phyloP scores from a whole-genome alignment of 768 basidiomycete species.

The Pleurotus tuoliensis region DNA sequence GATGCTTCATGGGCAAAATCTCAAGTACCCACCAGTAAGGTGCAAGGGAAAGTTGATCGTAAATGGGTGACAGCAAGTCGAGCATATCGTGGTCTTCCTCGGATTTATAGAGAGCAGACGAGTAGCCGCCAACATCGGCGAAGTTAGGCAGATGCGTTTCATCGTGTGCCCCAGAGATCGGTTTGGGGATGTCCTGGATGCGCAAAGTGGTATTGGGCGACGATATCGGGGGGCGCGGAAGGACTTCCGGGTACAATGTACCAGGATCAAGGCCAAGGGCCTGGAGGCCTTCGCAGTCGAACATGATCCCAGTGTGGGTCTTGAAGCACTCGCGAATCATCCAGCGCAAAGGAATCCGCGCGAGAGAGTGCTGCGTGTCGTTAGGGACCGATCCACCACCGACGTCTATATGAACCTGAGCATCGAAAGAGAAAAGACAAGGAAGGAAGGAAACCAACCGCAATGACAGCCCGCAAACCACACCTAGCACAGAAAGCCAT shows the following conservation, averaged over 20 bases:
- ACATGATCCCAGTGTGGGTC: constrained; percentile 53
- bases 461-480: constrained; percentile 62
- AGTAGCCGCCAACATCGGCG: not conserved
- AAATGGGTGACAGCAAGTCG: constrained; percentile 44
- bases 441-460: constrained; percentile 23
- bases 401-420: constrained; percentile 34
- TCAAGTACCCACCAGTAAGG: constrained; percentile 61
- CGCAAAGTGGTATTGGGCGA: constrained; percentile 16
- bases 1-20: constrained; percentile 32
- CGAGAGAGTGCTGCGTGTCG: constrained; percentile 34
- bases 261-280: constrained; percentile 37
- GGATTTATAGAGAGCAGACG: constrained; percentile 3
- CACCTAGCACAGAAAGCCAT: constrained; percentile 32
- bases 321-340: constrained; percentile 69
- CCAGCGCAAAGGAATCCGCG: constrained; percentile 57
- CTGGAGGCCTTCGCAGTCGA: constrained; percentile 42
- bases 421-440: not conserved
- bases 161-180: not conserved
- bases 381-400: constrained; percentile 53
- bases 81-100: constrained; percentile 52
- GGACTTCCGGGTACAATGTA: constrained; percentile 31
- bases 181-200: constrained; percentile 19
- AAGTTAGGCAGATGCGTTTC: not conserved
- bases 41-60: constrained; percentile 45
- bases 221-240: constrained; percentile 29